Evolutionary conservation across 1,284 basidiomycete genomes (phyloP).

Genomic region (Ganoderma sp.): DNA sequence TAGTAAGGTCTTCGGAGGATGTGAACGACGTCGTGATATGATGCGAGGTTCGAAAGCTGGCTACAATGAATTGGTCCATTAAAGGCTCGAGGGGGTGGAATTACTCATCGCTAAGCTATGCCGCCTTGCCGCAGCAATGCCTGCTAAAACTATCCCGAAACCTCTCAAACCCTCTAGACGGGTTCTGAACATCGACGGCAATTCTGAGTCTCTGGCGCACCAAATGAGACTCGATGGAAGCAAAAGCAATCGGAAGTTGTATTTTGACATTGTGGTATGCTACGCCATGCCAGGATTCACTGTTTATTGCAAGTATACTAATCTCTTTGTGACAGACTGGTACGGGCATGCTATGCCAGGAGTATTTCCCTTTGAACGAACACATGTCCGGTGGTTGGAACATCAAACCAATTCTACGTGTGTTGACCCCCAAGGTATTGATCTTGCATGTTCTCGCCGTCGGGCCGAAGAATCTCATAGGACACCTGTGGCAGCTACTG

Average conservation of each 20-base stretch:
- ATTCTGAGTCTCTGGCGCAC: conserved; percentile 14
- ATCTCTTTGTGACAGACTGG: conserved; percentile 8
- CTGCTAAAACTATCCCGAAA: conserved; percentile 3
- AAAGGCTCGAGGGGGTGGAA: background rate
- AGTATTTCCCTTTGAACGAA: conserved; percentile 11
- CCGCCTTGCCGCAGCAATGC: background rate
- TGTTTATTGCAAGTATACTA: background rate
- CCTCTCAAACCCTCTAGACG: conserved; percentile 17
- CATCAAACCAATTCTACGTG: background rate
- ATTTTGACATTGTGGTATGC: conserved; percentile 23
- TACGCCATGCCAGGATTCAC: background rate
- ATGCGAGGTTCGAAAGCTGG: background rate
- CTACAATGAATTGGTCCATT: background rate
- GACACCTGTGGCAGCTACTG: background rate
- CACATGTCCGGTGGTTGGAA: background rate
- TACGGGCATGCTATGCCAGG: conserved; percentile 18
- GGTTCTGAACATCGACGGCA: background rate
- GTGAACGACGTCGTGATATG: background rate
- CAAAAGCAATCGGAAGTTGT: background rate
- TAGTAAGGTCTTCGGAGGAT: background rate
- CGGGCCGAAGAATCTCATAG: no score
- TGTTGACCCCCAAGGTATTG: conserved; percentile 12
- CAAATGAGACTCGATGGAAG: conserved; percentile 22
- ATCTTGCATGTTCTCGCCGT: background rate
- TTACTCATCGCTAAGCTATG: background rate